phyloP scores from a whole-genome alignment of 140 eudicot species.

The Anethum foeniculum region DNA sequence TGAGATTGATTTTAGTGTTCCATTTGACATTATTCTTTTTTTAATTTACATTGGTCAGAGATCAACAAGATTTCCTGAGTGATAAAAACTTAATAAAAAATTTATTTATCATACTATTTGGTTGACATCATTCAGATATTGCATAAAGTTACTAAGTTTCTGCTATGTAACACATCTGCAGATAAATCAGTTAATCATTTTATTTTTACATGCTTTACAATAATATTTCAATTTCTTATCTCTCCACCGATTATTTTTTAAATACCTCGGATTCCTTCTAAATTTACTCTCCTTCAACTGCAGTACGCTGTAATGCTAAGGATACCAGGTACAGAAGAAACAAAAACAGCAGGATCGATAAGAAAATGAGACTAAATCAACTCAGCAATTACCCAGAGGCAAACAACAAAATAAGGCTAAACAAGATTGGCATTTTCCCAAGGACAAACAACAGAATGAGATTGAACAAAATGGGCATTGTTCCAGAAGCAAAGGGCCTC shows the following conservation, averaged over 20 bases:
- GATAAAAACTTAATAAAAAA: background rate
- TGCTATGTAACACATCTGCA: background rate
- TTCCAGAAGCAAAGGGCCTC: slow-evolving; percentile 1
- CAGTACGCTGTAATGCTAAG: background rate
- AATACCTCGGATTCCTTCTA: background rate
- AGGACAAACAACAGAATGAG: background rate
- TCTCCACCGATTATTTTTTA: background rate
- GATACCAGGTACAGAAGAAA: background rate
- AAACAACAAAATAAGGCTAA: background rate
- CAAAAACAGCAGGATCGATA: background rate
- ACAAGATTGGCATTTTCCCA: background rate
- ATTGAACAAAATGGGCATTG: background rate
- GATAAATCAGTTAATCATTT: background rate
- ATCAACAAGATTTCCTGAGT: background rate
- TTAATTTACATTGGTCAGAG: background rate
- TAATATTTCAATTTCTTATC: background rate
- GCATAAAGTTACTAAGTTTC: background rate
- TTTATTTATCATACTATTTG: background rate
- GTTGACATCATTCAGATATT: background rate
- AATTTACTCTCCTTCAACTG: background rate
- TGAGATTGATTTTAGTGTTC: background rate
- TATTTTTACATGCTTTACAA: background rate
- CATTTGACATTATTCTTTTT: background rate
- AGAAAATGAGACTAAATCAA: background rate
- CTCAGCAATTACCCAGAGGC: background rate